Conservation (phyloP, 1,284 basidiomycete genomes). For the Cutaneotrichosporon mucoides region DNA sequence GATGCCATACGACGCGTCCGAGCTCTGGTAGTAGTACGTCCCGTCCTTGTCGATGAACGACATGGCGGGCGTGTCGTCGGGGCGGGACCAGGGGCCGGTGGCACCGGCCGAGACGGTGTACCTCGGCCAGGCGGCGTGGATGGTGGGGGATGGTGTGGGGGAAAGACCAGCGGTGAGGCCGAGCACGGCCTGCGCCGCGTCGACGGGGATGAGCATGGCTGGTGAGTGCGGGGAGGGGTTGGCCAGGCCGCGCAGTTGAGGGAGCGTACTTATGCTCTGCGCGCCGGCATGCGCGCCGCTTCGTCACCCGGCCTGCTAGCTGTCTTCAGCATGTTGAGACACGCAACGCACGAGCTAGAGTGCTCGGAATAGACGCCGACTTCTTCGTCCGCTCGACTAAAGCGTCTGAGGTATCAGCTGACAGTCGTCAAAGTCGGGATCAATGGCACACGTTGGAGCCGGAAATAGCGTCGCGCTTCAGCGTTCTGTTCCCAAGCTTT, state of each 20-base stretch:
- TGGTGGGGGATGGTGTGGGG: too few species aligned
- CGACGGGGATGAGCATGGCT: background rate
- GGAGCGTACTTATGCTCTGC: background rate
- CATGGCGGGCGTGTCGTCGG: conserved; percentile 12
- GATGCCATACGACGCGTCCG: conserved; percentile 9
- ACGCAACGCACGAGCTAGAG: too few species aligned
- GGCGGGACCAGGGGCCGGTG: conserved; percentile 1
- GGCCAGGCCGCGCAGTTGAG: background rate
- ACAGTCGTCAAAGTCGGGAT: too few species aligned
- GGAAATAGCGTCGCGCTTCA: too few species aligned
- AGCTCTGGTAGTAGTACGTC: conserved; percentile 8
- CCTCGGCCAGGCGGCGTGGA: too few species aligned
- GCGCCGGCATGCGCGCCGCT: background rate
- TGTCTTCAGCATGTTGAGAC: too few species aligned
- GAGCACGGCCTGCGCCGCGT: background rate
- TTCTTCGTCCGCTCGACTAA: too few species aligned
- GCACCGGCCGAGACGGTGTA: conserved; percentile 4
- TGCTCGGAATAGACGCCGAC: too few species aligned
- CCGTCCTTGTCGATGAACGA: conserved; percentile 13
- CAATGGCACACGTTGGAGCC: too few species aligned
- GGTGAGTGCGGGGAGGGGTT: background rate
- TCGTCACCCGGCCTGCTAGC: too few species aligned
- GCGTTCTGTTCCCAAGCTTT: too few species aligned
- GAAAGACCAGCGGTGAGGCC: background rate
- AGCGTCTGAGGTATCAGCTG: too few species aligned